phyloP scores from a whole-genome alignment of 306 rosid genomes.

The Casuarina cunninghamiana region DNA sequence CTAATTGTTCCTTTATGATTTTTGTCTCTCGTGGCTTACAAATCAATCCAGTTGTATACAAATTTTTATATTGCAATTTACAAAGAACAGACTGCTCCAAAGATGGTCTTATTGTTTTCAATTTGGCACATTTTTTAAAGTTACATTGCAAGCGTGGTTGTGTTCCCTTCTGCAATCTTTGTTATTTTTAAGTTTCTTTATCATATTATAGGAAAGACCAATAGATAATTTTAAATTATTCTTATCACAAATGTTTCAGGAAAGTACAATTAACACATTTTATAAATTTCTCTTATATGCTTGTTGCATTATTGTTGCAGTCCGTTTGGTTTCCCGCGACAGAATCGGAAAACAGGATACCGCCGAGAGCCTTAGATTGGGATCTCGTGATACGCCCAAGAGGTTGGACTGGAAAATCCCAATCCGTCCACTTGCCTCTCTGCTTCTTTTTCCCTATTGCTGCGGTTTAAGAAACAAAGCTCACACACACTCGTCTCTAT shows the following conservation, averaged over 20 bases:
- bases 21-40: neutral
- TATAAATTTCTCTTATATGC: conserved; percentile 11
- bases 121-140: neutral
- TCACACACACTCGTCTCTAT: too few relatives aligned
- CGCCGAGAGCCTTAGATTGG: too few relatives aligned
- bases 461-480: too few relatives aligned
- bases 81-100: neutral
- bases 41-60: neutral
- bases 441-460: too few relatives aligned
- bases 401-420: too few relatives aligned
- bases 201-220: neutral
- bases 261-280: conserved; percentile 18
- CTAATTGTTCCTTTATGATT: neutral
- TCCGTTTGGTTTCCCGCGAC: too few relatives aligned
- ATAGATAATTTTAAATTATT: neutral
- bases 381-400: too few relatives aligned
- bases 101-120: conserved; percentile 17
- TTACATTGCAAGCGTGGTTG: neutral
- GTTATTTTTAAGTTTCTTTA: neutral
- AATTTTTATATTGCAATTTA: neutral
- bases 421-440: too few relatives aligned
- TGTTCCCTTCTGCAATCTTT: neutral
- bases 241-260: neutral
- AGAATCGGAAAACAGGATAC: too few relatives aligned
- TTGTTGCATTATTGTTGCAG: conserved; percentile 47